Evolutionary conservation across 768 basidiomycete genomes (phyloP), one percentile per base, ranked within the genome.

Genomic region (Serendipita vermifera): DNA sequence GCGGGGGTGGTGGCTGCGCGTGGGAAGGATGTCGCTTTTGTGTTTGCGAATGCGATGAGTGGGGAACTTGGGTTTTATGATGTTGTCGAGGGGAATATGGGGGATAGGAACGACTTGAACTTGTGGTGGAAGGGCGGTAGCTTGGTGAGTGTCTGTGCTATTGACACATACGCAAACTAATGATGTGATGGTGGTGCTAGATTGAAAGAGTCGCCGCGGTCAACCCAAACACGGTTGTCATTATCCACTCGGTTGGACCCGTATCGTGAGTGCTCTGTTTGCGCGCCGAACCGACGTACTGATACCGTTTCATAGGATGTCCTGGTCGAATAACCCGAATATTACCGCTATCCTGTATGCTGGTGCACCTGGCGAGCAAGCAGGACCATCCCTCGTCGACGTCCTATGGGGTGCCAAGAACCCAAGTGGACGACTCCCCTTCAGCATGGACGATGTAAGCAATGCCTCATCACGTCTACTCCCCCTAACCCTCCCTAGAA

Each of bases 281-380:
- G 55, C 17, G 54, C 38, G 22, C 31, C 11, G 20, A 7, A 20
- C 15, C 20, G 24, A 2, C 15, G 33, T 6, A 20, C 15, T 24
- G n/a, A 38, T 39, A 15, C 26, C 15, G 24, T 17, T 39, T n/a
- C 33, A 46, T 43, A 55, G 79, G 29, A 79, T 83, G 64, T 73
- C 75, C 2, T 85, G 84, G 84, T 79, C 82, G 54, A 78, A 82
- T 5, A 76, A 84, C 65, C 79, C 80, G 2, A 87, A 87, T 60
- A 74, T 85, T 51, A 82, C 82, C 33, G 82, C 81, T 17, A 80
- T 83, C n/a, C 54, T 70, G 22, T 56, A 60, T 24, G 77, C 77
- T 7, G 80, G 81, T 15, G 69, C 67, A 38, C 68, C 59, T 38
- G 71, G 70, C 31, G 66, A 71, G 57, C 70, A 73, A 60, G 61